Evolutionary conservation across 108 stramenopile species (phyloP), one percentile per base, ranked within the genome.

Genomic region (Mediolabrus comicus): DNA sequence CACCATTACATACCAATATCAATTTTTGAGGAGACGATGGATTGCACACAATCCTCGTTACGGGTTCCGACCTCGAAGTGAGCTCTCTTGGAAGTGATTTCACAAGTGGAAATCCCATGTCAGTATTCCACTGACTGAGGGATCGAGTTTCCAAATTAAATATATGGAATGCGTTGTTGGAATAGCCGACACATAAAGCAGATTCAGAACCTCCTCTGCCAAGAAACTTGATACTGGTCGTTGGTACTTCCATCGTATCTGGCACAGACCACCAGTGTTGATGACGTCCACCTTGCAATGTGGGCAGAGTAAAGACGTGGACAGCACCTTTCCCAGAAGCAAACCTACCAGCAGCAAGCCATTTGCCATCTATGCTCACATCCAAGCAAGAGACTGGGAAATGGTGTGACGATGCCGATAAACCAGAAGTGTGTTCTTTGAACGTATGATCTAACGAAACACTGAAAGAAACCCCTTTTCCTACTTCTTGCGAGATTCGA

Each of bases 181-280:
- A 71, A 36, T 84, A 90, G 0, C 81, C 89, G n/a, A 95, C 89
- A 11, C 85, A 89, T 6, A 95, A 61, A 13, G 69, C 62, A 0
- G 71, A 59, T 52, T 80, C 83, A 10, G 41, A 30, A 22, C 65
- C 46, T 12, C 57, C 61, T 33, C 67, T 76, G 36, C 69, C 82
- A 22, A 87, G 60, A 60, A 92, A 86, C 27, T 80, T 71, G 22
- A 86, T 65, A 62, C 83, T 85, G 30, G 89, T 77, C 33, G 74
- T 59, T 24, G 87, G 73, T 7, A 80, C 77, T 60, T 85, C 87
- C 43, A 89, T 51, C n/a, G n/a, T n/a, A 26, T 60, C 53, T 13
- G 94, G 90, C 6, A 95, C 22, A n/a, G 91, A 80, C 94, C 94
- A 95, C 72, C 77, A 84, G 59, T 77, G 88, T 43, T 63, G 54